Evolutionary conservation across 164 flowering plant species (phyloP).

Genomic region (Magnolia officinalis): DNA sequence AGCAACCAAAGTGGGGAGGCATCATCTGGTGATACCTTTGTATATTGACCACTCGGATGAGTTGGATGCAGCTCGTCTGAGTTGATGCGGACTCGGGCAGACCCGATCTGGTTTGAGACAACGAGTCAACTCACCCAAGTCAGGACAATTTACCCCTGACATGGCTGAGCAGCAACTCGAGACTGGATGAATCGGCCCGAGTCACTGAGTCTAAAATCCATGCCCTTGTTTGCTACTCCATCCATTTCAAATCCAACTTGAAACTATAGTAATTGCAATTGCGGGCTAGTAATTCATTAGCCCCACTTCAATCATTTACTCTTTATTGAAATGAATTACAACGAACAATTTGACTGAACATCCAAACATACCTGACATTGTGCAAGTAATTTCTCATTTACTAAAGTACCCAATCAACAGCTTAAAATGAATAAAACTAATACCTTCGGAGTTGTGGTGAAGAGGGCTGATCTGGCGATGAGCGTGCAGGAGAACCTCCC

Average conservation of each 20-base stretch:
- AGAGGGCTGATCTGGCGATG: slow-evolving; percentile 85
- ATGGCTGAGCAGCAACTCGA: no score
- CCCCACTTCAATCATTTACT: no score
- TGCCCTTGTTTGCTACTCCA: no score
- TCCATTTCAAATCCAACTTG: no score
- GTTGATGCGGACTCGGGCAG: not conserved
- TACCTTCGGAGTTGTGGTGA: slow-evolving; percentile 74
- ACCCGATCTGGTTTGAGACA: not conserved
- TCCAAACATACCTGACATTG: not conserved
- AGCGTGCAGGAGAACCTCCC: slow-evolving; percentile 38
- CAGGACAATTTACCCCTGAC: no score
- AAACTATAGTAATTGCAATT: no score
- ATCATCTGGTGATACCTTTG: not conserved
- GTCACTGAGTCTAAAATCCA: no score
- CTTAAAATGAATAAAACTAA: not conserved
- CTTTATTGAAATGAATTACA: not conserved
- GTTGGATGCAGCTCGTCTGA: not conserved
- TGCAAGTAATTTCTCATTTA: not conserved
- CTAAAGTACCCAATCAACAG: not conserved
- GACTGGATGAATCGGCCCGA: no score
- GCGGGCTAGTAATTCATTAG: no score
- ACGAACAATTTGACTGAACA: not conserved
- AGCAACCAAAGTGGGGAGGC: no score
- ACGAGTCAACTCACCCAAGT: no score
- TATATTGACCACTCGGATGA: not conserved